Base-by-base conservation (phyloP, 345 rosid species). In the Eucalyptus regnans region DNA sequence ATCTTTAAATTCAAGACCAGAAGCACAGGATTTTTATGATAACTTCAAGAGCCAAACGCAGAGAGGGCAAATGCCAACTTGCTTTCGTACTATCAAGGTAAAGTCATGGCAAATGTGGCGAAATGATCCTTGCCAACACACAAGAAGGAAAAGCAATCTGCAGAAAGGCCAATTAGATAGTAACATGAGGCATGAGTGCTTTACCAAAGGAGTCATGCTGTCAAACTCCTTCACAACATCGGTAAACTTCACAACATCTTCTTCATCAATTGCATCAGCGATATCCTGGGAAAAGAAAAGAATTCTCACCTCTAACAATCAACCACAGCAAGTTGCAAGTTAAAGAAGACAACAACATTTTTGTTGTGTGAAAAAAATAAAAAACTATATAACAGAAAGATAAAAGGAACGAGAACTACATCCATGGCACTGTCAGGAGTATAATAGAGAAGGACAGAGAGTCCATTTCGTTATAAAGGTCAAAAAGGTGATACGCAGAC, bases 171-270 rank as follows among this genome's bases (percentile, higher is more conserved):
- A 86, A n/a, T 51, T 52, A 52, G 87, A 76, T 76, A 76, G 84
- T 86, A 10, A 51, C 64, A 51, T 43, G 29, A 76, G 48, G 84
- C 48, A 76, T 37, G 84, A 12, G 51, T 7, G 41, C 17, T 50
- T 49, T 95, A 98, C 99, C 99, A 98, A 92, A 8, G 99, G 96
- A 88, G 99, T 97, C 99, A 98, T 98, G 96, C 99, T 94, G 89
- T 98, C 99, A 87, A 94, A 98, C 91, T 98, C 99, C 96, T 98
- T 97, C 56, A 98, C 94, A 88, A 93, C 97, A 64, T 95, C 97
- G 49, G 99, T 96, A 90, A 98, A 98, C 93, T 95, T 95, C 43
- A 93, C 92, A n/a, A 97, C 88, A 89, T 98, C 99, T 95, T 98
- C 99, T 93, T 98, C 99, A 88, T 98, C 99, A 27, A 97, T 90